Base-by-base conservation (phyloP, 768 basidiomycete species). In the Leccinum ochraceum region DNA sequence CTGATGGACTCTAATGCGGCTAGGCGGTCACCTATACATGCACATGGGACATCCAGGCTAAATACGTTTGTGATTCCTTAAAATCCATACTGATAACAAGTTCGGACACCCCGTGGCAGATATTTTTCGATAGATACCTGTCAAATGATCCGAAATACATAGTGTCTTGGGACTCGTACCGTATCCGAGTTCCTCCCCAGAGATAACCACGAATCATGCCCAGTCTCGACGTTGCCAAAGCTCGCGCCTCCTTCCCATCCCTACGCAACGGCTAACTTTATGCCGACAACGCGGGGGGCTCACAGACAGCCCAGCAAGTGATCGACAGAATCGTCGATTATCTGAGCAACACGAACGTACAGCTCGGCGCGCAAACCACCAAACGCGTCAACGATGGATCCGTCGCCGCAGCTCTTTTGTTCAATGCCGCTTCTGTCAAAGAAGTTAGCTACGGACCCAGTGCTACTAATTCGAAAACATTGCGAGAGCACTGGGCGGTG, bases 211-310 rank as follows among this genome's bases (percentile, higher is more conserved):
- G 16, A 26, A 17, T 28, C 16, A 72, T 74, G 71, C 55, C 53
- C 58, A 28, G 50, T 24, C 66, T 87, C 65, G 81, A 86, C 72
- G 76, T 87, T 26, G 66, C 71, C 17, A 73, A 75, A 65, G 85
- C 80, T 49, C 83, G 87, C 56, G 77, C 81, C 32, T 80, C 81
- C 39, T 91, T 92, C 69, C 90, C 88, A 4, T 74, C 86, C 4
- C 76, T 92, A 28, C 70, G 76, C 32, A 75, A 78, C 1, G 85
- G 84, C 2, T 90, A 79, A 66, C 80, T 89, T 61, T 91, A 83
- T 66, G 90, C 80, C 3, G 90, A 91, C 75, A 92, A 89, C 60
- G 90, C 90, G 0, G 90, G 89, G 0, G 90, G 89, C 8, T 90
- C 89, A 3, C 90, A 85, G 69, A 83, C 81, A 42, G 74, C 83